Percentiles rank a stretch among this genome's conserved stretches.
phyloP scores from a whole-genome alignment of 2,329 filamentous ascomycete genomes.

The Bipolaris cookei region DNA sequence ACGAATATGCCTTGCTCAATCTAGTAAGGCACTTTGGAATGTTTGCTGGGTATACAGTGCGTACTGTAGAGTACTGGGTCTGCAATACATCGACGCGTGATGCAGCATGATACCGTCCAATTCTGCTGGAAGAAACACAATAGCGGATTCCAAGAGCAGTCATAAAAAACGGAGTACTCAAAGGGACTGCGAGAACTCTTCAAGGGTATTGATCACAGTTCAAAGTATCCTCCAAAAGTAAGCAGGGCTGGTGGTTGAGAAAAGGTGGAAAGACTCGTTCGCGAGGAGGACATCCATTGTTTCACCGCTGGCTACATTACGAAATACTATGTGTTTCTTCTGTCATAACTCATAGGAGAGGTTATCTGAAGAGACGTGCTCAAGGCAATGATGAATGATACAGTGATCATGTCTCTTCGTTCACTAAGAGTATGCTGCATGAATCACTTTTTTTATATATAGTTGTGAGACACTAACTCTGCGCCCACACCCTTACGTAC shows the following conservation, averaged over 20 bases:
- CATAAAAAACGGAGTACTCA: slow-evolving; percentile 30
- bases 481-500: too few relatives aligned
- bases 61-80: background rate
- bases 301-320: slow-evolving; percentile 25
- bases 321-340: background rate
- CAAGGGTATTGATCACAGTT: slow-evolving; percentile 37
- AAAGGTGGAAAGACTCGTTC: slow-evolving; percentile 23
- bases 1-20: background rate
- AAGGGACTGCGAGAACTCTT: slow-evolving; percentile 39
- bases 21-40: background rate
- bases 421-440: too few relatives aligned
- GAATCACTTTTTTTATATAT: too few relatives aligned
- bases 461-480: too few relatives aligned
- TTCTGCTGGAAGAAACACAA: background rate
- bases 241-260: slow-evolving; percentile 17
- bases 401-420: too few relatives aligned
- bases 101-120: background rate
- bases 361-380: background rate
- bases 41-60: background rate
- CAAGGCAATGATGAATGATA: background rate
- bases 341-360: background rate
- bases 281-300: slow-evolving; percentile 24
- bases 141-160: background rate
- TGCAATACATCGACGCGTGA: background rate
- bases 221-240: slow-evolving; percentile 40